A percentile compares a stretch with the other conserved stretches of the same genome.
These are phyloP conservation scores for Kalanchoe fedtschenkoi DNA, from an alignment of 164 flowering plant genomes.

Conservation along the genomic window DNA sequence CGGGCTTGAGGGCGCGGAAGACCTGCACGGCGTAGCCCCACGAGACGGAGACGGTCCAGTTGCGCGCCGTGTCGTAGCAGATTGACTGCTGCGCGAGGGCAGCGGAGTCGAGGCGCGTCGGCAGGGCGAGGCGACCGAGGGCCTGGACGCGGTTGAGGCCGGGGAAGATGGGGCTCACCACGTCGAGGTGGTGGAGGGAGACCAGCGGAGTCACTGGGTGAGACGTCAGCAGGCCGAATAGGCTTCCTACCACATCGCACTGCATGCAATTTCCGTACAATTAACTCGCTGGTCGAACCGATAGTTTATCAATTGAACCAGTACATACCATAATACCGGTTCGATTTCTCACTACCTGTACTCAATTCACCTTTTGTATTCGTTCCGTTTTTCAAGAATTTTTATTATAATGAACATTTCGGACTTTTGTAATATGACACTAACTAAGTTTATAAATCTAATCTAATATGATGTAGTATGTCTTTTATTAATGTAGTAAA, in stretches of 20 bases:
- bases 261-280: neutral
- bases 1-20: neutral
- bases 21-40: constrained; percentile 9
- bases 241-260: constrained; percentile 5
- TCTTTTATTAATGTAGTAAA: no score
- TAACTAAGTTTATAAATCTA: no score
- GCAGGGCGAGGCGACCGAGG: neutral
- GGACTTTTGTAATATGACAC: no score
- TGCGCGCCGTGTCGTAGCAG: constrained; percentile 5
- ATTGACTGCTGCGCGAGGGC: constrained; percentile 9
- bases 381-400: no score
- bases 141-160: neutral
- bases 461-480: no score
- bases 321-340: neutral
- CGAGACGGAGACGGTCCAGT: constrained; percentile 7
- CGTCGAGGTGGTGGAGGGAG: constrained; percentile 13
- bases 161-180: constrained; percentile 9
- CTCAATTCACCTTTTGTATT: no score
- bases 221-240: constrained; percentile 9
- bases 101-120: constrained; percentile 6
- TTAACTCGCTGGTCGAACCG: neutral
- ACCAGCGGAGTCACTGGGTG: constrained; percentile 11
- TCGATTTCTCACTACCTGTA: no score
- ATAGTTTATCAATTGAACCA: neutral
- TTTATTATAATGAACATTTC: constrained; percentile 1